Evolutionary conservation across 306 rosid species (phyloP).

Genomic region (Ceratonia siliqua): DNA sequence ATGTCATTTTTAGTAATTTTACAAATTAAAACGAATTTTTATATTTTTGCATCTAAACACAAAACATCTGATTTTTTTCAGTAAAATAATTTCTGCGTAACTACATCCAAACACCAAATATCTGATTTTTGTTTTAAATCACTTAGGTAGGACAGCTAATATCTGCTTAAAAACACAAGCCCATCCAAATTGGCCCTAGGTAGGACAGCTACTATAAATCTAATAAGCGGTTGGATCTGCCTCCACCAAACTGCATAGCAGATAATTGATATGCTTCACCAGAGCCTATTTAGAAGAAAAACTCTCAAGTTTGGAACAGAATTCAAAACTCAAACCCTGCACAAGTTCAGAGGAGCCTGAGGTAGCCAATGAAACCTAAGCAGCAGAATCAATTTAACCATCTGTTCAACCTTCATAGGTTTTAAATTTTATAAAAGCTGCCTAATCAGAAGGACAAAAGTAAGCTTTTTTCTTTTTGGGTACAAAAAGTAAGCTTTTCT

Average conservation of each 20-base stretch:
- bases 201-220: not conserved
- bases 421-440: not conserved
- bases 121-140: too few relatives aligned
- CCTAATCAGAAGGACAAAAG: not conserved
- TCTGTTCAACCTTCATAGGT: not conserved
- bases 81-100: too few relatives aligned
- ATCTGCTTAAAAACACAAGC: too few relatives aligned
- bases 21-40: too few relatives aligned
- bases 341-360: not conserved
- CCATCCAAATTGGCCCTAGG: too few relatives aligned
- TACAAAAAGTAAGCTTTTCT: not conserved
- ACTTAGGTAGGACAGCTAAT: too few relatives aligned
- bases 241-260: not conserved
- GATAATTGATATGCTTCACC: not conserved
- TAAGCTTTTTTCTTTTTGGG: not conserved
- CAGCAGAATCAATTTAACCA: not conserved
- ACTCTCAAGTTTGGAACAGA: not conserved
- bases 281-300: not conserved
- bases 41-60: too few relatives aligned
- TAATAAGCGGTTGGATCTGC: not conserved
- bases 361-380: not conserved
- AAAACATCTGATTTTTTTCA: too few relatives aligned
- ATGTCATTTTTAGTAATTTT: too few relatives aligned
- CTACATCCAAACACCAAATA: too few relatives aligned
- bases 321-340: not conserved